Evolutionary conservation across 1,284 basidiomycete species (phyloP).

Genomic region (Malassezia cuniculi): DNA sequence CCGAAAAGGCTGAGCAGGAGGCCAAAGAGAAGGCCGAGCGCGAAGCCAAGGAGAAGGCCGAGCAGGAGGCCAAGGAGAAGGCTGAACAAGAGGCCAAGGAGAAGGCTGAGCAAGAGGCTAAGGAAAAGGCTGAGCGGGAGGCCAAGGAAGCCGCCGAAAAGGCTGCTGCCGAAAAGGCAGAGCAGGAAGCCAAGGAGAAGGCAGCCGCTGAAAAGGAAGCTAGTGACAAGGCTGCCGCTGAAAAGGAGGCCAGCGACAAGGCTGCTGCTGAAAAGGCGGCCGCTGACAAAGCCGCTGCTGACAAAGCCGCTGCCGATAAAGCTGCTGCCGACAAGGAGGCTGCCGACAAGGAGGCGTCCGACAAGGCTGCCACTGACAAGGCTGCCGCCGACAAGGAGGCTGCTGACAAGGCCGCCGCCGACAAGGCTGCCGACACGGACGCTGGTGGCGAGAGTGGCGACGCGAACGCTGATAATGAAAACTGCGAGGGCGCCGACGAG

Average conservation of each 20-base stretch:
- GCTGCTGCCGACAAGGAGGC: conserved; percentile 16
- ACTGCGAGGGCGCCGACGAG: conserved; percentile 1
- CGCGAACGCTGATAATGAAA: background rate
- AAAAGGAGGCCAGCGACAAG: conserved; percentile 13
- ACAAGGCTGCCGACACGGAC: conserved; percentile 9
- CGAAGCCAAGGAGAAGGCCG: conserved; percentile 13
- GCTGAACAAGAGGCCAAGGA: conserved; percentile 19
- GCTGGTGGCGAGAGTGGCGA: conserved; percentile 13
- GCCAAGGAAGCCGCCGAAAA: conserved; percentile 12
- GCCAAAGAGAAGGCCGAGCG: conserved; percentile 14
- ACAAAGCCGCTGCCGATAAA: conserved; percentile 9
- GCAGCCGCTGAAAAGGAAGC: conserved; percentile 9
- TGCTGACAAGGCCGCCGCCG: conserved; percentile 6
- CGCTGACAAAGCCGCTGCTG: conserved; percentile 5
- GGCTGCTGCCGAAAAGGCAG: conserved; percentile 4
- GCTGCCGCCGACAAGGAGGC: conserved; percentile 19
- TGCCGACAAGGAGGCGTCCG: conserved; percentile 17
- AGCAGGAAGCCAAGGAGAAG: conserved; percentile 20
- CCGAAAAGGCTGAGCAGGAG: conserved; percentile 6
- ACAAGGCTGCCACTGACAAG: conserved; percentile 19
- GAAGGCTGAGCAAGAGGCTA: conserved; percentile 18
- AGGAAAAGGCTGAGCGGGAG: conserved; percentile 12
- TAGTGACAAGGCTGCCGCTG: conserved; percentile 15
- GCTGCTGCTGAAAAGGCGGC: conserved; percentile 10
- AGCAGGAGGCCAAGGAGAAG: conserved; percentile 12